Evolutionary conservation across 2,329 filamentous ascomycete species (phyloP).

Genomic region (Zasmidium cellare): DNA sequence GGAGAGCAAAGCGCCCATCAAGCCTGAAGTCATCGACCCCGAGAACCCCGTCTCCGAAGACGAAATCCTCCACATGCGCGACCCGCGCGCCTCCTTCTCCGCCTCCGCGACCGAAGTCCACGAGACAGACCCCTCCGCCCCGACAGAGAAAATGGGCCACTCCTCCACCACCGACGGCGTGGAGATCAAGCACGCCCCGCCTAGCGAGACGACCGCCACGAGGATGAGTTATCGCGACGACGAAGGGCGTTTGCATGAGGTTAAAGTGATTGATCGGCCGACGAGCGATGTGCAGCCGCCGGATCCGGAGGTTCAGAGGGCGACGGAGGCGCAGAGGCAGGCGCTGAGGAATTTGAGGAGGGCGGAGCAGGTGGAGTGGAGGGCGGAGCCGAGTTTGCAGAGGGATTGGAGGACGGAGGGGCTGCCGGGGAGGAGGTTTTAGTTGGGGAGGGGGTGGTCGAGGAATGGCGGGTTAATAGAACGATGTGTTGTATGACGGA

Average conservation of each 20-base stretch:
- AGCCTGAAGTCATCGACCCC: conserved; percentile 18
- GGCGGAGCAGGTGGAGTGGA: not conserved
- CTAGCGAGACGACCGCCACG: conserved; percentile 18
- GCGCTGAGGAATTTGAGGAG: conserved; percentile 2
- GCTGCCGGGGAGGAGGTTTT: conserved; percentile 1
- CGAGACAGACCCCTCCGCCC: conserved; percentile 13
- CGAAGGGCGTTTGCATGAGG: conserved; percentile 20
- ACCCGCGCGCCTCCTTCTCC: conserved; percentile 6
- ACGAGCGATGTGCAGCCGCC: conserved; percentile 10
- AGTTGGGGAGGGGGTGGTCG: not conserved
- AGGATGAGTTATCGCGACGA: conserved; percentile 19
- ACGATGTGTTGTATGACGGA: no score
- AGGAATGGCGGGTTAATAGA: not conserved
- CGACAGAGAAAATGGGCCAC: conserved; percentile 7
- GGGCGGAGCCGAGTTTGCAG: not conserved
- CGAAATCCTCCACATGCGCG: conserved; percentile 19
- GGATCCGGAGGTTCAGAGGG: not conserved
- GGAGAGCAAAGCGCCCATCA: conserved; percentile 17
- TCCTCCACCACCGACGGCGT: not conserved
- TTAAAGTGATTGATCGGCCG: conserved; percentile 23
- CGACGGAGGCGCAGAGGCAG: not conserved
- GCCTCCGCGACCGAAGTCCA: conserved; percentile 6
- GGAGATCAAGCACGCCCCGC: conserved; percentile 19
- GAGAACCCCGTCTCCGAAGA: conserved; percentile 17
- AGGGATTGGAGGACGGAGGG: not conserved